Base-by-base conservation (phyloP, 1,284 basidiomycete genomes). In the Cystobasidium slooffiae region DNA sequence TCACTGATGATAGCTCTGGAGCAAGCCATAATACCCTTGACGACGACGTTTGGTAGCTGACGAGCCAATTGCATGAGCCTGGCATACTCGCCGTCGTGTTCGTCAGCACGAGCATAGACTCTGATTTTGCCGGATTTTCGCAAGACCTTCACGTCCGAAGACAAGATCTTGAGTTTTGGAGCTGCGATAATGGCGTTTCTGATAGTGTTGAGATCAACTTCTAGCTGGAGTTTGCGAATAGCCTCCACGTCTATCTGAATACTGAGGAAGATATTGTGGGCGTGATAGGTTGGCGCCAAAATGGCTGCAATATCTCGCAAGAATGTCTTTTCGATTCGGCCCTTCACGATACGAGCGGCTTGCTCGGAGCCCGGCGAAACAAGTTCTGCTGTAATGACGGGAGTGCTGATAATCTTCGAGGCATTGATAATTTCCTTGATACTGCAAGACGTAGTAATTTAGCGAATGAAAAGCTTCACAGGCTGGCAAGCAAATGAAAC, bases 371-470 rank as follows among this genome's bases (percentile, higher is more conserved):
- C 87, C 65, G 88, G 87, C 18, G 90, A 91, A 22, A 94, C 93
- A 20, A 99, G 86, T 81, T 93, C 94, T 79, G 94, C 97, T 75
- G 94, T 95, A 82, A 99, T 99, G 82, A 99, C 98, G 0, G 97
- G 97, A 3, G 97, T 99, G 80, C 92, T 96, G 84, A 99, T 99
- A 58, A 87, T 84, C 84, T 98, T 99, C 52, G 96, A 93, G 3
- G 95, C 97, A 79, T 99, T 99, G 86, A 99, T 99, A 80, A 99
- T 99, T 83, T 99, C 97, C 84, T 99, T 99, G 85, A 99, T 99
- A 82, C 70, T 73, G 63, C 46, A 55, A 39, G 14, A 51, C 20
- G 22, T 18, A 39, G 43, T 31, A 24, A 8, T 47, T 53, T n/a
- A 7, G 18, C 18, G n/a, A 37, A 39, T 39, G 46, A 6, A 8